Evolutionary conservation across 345 rosid species (phyloP).

Genomic region (Citrus medica): DNA sequence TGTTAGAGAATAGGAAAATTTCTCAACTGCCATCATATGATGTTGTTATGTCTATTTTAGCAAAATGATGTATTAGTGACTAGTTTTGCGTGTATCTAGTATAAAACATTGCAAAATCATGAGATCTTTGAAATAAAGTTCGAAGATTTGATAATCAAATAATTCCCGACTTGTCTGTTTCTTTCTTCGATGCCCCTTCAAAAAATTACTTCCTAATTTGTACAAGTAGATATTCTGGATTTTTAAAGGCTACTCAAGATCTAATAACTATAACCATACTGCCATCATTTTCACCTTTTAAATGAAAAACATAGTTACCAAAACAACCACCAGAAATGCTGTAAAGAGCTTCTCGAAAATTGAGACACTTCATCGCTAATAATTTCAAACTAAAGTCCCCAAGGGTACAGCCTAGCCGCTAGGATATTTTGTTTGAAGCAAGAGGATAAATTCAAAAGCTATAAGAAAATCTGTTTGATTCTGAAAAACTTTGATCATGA

Average conservation of each 20-base stretch:
- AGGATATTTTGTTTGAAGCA: background rate
- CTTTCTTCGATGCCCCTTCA: background rate
- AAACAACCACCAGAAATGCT: background rate
- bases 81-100: background rate
- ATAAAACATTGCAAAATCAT: background rate
- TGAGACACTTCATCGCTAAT: background rate
- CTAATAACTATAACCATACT: background rate
- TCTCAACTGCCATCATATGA: background rate
- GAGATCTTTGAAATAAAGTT: background rate
- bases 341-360: background rate
- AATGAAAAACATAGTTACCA: background rate
- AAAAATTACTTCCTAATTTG: background rate
- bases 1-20: background rate
- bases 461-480: background rate
- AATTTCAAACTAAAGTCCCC: background rate
- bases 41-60: background rate
- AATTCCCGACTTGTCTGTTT: background rate
- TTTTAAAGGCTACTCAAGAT: background rate
- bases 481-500: background rate
- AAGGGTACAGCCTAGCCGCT: background rate
- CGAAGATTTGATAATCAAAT: background rate
- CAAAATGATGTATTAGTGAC: background rate
- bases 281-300: background rate
- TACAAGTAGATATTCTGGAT: background rate
- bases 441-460: background rate